Evolutionary conservation across 164 flowering plant genomes (phyloP), one percentile per base, ranked within the genome.

Genomic region (Stephania yunnanensis): DNA sequence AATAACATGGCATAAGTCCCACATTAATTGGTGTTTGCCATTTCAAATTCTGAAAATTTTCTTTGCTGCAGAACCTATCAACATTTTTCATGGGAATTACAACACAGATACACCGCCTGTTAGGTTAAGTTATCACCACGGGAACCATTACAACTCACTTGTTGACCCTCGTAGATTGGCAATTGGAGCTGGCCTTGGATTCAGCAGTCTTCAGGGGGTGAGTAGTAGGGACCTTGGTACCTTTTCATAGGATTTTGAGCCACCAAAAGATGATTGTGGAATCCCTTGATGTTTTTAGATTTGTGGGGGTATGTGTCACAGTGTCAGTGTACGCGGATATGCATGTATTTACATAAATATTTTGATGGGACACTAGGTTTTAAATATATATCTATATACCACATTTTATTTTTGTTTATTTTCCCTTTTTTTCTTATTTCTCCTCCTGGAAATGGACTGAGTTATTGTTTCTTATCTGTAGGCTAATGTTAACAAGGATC

Each of bases 181-280:
- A 50, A 81, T 94, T 82, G 99, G 99, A 73, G 98, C 97, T 70
- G 99, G 99, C 48, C 98, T 96, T 82, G 99, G 99, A 55, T 94
- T 91, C 77, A 91, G 97, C 81, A 82, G 82, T 85, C 97, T 96
- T 74, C 90, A 83, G 52, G 99, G 99, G 86, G 98, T 96, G 76
- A 77, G 93, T 81, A 58, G 5, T 1, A 17, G 65, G 65, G 1
- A 20, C 65, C 65, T 45, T 55, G 15, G 5, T 22, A 68, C 29
- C 61, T 15, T 6, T 76, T 7, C 22, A 3, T 36, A 10, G 15
- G 65, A 58, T 58, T 58, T 58, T 8, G 12, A 50, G 15, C 55
- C 55, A 7, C 55, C 55, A 3, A 50, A 50, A 10, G 55, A 50
- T 50, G 55, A 50, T 58, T 58, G 12, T 17, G 22, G n/a, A 55